Percentiles rank a stretch among this genome's conserved stretches.
Evolutionary conservation across 1,284 basidiomycete genomes (phyloP).

Genomic region (Trichosporon sp.): DNA sequence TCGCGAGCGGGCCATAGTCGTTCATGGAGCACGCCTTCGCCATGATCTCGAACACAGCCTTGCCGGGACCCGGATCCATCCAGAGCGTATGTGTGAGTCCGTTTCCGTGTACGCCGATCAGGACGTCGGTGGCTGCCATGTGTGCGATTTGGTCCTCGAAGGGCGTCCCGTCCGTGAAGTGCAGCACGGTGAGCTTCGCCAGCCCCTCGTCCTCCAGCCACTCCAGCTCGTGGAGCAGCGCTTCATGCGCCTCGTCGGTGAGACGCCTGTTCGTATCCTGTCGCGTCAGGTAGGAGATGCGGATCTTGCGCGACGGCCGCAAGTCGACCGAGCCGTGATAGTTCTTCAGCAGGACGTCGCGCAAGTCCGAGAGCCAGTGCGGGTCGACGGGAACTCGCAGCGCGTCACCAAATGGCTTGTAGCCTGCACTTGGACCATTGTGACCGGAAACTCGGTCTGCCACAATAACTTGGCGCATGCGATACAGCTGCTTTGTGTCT

Average conservation of each 20-base stretch:
- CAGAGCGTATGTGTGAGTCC: conserved; percentile 70
- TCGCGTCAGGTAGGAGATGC: conserved; percentile 12
- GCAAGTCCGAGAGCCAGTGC: conserved; percentile 25
- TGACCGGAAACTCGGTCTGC: conserved; percentile 25
- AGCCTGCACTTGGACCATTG: conserved; percentile 18
- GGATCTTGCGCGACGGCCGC: conserved; percentile 4
- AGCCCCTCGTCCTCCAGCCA: conserved; percentile 30
- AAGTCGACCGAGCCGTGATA: conserved; percentile 20
- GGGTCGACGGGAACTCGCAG: conserved; percentile 25
- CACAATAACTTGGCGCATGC: conserved; percentile 19
- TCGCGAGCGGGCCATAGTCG: conserved; percentile 27
- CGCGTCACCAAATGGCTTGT: conserved; percentile 33
- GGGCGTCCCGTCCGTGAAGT: conserved; percentile 8
- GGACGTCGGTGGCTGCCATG: conserved; percentile 12
- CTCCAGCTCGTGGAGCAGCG: conserved; percentile 41
- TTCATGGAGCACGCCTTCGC: conserved; percentile 19
- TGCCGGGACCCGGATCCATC: conserved; percentile 62
- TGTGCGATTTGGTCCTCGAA: conserved; percentile 11
- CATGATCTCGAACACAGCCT: conserved; percentile 52
- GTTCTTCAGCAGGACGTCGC: conserved; percentile 20
- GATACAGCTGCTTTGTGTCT: conserved; percentile 16
- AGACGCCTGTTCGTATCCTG: conserved; percentile 57
- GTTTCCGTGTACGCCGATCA: conserved; percentile 60
- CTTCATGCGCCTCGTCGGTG: conserved; percentile 24
- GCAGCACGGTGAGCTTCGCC: conserved; percentile 3